These are phyloP conservation scores for Trametes cingulata DNA, from an alignment of 768 basidiomycete genomes.

Conservation along the genomic window DNA sequence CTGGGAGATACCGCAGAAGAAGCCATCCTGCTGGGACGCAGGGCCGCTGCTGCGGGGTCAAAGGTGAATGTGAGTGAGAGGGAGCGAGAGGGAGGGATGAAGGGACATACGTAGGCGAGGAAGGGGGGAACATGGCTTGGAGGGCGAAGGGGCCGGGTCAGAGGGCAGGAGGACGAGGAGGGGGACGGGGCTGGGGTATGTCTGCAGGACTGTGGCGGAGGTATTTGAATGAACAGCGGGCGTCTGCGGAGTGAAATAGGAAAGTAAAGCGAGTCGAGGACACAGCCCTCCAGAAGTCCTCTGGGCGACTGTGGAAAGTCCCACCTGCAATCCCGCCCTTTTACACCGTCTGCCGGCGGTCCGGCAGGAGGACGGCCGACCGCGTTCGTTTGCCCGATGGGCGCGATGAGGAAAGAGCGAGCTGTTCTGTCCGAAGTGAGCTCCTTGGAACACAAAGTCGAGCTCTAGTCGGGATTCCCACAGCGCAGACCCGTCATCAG, in stretches of 20 bases:
- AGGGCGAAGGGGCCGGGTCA: neutral
- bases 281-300: neutral
- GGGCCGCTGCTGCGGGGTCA: neutral
- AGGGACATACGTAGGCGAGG: neutral
- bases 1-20: slow-evolving; percentile 1
- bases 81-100: neutral
- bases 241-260: neutral
- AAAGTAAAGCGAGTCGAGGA: neutral
- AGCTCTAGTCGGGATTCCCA: neutral
- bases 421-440: neutral
- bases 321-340: neutral
- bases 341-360: neutral
- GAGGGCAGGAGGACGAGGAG: neutral
- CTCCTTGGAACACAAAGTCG: neutral
- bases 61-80: neutral
- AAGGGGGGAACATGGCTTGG: neutral
- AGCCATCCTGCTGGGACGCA: neutral
- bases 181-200: neutral
- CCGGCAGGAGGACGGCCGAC: neutral
- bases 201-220: neutral
- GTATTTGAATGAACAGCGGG: neutral
- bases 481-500: neutral
- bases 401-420: neutral
- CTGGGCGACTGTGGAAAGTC: neutral
- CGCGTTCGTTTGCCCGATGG: no score